phyloP scores from a whole-genome alignment of 768 basidiomycete genomes.

The Tulasnella sp. region DNA sequence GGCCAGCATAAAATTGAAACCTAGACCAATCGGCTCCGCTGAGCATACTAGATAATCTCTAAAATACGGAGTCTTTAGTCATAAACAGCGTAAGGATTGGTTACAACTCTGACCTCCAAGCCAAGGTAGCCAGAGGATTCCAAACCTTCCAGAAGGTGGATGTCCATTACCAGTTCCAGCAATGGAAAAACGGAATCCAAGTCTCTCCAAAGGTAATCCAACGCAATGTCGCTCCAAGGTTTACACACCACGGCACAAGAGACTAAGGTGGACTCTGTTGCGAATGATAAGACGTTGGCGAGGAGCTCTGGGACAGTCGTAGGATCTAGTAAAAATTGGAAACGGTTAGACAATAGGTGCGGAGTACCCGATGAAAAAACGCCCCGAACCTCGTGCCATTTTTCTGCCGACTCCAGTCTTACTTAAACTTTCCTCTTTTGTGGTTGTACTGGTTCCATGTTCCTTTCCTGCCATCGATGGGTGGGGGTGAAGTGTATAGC shows the following conservation, averaged over 20 bases:
- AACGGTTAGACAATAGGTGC: too few species aligned
- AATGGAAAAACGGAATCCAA: not conserved
- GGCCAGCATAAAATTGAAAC: not conserved
- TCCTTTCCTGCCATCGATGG: not conserved
- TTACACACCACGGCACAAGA: not conserved
- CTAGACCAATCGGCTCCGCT: not conserved
- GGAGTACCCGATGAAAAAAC: too few species aligned
- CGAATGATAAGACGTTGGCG: not conserved
- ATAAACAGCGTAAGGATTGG: not conserved
- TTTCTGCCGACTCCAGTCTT: too few species aligned
- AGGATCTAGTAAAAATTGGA: not conserved
- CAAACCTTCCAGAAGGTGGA: not conserved
- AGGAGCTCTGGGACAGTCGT: not conserved
- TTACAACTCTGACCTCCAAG: not conserved
- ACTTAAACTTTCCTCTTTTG: too few species aligned
- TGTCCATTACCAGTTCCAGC: not conserved
- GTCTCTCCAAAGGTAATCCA: not conserved
- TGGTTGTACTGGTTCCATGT: not conserved
- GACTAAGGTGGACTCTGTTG: not conserved
- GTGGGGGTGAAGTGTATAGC: too few species aligned
- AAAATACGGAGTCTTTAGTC: not conserved
- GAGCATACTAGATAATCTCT: not conserved
- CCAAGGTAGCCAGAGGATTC: not conserved
- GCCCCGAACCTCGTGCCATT: too few species aligned
- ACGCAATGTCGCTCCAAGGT: not conserved